Evolutionary conservation across 2,329 filamentous ascomycete genomes (phyloP).

Genomic region (Zasmidium cellare): DNA sequence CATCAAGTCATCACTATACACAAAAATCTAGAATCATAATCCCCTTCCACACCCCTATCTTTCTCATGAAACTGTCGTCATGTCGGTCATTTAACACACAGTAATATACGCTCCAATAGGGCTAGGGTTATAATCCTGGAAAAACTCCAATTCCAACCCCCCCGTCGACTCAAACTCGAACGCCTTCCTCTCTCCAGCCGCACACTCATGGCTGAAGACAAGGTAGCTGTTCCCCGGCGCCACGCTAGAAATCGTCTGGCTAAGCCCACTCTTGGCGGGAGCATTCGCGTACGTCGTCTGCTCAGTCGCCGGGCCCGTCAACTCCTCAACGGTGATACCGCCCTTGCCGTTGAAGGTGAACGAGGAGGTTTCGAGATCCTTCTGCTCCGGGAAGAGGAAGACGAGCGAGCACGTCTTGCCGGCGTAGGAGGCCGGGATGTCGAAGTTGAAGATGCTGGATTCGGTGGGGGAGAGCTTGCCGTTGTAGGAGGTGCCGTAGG

Average conservation of each 20-base stretch:
- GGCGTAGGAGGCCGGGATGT: slow-evolving; percentile 55
- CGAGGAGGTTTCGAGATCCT: slow-evolving; percentile 59
- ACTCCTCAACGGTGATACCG: slow-evolving; percentile 30
- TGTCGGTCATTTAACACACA: slow-evolving; percentile 28
- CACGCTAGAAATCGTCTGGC: slow-evolving; percentile 1
- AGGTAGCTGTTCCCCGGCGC: slow-evolving; percentile 17
- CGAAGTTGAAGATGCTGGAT: slow-evolving; percentile 68
- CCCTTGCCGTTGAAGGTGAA: slow-evolving; percentile 47
- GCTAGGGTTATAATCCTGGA: slow-evolving; percentile 24
- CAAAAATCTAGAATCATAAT: no score
- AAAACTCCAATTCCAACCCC: slow-evolving; percentile 14
- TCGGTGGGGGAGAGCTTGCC: slow-evolving; percentile 56
- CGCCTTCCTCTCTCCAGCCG: slow-evolving; percentile 13
- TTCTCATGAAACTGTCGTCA: no score
- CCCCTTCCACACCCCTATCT: no score
- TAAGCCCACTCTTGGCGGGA: slow-evolving; percentile 2
- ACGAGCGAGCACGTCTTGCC: slow-evolving; percentile 64
- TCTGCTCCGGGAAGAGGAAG: slow-evolving; percentile 63
- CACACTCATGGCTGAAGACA: slow-evolving; percentile 15
- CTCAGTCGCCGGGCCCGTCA: slow-evolving; percentile 47
- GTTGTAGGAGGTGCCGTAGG: slow-evolving; percentile 57
- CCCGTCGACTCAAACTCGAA: slow-evolving; percentile 13
- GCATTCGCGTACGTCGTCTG: slow-evolving; percentile 54
- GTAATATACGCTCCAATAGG: slow-evolving; percentile 29
- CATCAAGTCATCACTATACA: background rate